Conservation (phyloP, 768 basidiomycete genomes). For the Coprinopsis marcescibilis region DNA sequence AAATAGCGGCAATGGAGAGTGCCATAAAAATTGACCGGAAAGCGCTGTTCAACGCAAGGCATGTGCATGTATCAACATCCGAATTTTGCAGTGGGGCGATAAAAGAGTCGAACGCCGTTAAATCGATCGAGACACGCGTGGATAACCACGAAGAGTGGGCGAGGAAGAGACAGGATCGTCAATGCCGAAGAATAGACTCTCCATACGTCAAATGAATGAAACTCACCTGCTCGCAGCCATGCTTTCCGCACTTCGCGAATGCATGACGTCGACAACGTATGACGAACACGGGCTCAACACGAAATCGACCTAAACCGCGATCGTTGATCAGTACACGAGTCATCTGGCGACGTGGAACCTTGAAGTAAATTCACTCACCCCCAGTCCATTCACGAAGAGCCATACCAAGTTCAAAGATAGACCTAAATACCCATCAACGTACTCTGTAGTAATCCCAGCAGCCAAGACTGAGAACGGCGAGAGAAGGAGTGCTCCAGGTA, state of each 20-base stretch:
- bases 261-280: slow-evolving; percentile 58
- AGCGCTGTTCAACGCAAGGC: slow-evolving; percentile 27
- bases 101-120: background rate
- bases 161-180: background rate
- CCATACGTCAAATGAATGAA: background rate
- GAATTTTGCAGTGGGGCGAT: background rate
- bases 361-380: slow-evolving; percentile 34
- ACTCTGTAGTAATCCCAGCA: slow-evolving; percentile 46
- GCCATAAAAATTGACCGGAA: slow-evolving; percentile 42
- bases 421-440: slow-evolving; percentile 43
- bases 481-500: slow-evolving; percentile 40
- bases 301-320: slow-evolving; percentile 42
- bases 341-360: background rate
- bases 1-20: slow-evolving; percentile 35
- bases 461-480: slow-evolving; percentile 47
- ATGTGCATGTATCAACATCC: background rate
- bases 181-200: background rate
- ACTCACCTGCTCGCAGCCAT: slow-evolving; percentile 51
- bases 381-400: slow-evolving; percentile 59
- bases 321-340: too few species aligned
- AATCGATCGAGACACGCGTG: too few species aligned
- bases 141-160: background rate
- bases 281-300: slow-evolving; percentile 50
- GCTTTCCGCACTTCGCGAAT: slow-evolving; percentile 56
- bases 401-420: slow-evolving; percentile 46